phyloP scores from a whole-genome alignment of 2,329 filamentous ascomycete species.

The Thermothelomyces thermophilus region DNA sequence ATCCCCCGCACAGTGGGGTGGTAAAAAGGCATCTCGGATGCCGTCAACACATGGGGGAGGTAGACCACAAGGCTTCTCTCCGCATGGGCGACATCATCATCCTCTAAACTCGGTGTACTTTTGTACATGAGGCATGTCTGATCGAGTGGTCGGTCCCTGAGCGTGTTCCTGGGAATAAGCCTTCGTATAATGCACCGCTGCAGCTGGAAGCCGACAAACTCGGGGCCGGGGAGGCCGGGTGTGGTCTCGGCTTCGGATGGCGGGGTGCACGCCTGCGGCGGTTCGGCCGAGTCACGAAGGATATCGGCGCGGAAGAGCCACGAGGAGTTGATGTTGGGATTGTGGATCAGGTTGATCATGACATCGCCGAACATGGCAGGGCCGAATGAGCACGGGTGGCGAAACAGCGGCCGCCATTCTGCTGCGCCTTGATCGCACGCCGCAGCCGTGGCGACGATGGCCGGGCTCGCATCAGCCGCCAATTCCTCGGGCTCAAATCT shows the following conservation, averaged over 20 bases:
- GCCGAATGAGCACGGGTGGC: conserved; percentile 55
- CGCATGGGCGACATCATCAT: conserved; percentile 19
- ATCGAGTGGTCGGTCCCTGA: conserved; percentile 65
- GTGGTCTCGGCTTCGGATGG: conserved; percentile 6
- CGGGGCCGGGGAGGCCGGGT: conserved; percentile 34
- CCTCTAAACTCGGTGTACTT: conserved; percentile 20
- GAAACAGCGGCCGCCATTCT: conserved; percentile 49
- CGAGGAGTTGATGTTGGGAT: conserved; percentile 72
- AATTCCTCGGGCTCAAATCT: conserved; percentile 32
- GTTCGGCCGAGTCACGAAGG: conserved; percentile 46
- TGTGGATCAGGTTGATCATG: conserved; percentile 68
- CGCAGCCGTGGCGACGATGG: conserved; percentile 21
- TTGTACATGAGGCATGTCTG: conserved; percentile 76
- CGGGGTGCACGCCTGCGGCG: conserved; percentile 17
- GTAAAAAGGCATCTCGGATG: conserved; percentile 72
- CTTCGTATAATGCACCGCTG: conserved; percentile 64
- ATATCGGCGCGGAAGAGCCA: conserved; percentile 77
- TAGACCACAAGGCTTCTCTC: conserved; percentile 61
- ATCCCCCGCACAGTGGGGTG: conserved; percentile 71
- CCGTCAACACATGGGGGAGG: conserved; percentile 60
- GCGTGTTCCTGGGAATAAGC: conserved; percentile 74
- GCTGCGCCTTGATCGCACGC: conserved; percentile 17
- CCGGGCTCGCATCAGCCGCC: conserved; percentile 28
- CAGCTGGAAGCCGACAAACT: conserved; percentile 42
- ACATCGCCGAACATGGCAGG: conserved; percentile 57